Base-by-base conservation (phyloP, 2,329 filamentous ascomycete species). In the Thielaviopsis punctulata region DNA sequence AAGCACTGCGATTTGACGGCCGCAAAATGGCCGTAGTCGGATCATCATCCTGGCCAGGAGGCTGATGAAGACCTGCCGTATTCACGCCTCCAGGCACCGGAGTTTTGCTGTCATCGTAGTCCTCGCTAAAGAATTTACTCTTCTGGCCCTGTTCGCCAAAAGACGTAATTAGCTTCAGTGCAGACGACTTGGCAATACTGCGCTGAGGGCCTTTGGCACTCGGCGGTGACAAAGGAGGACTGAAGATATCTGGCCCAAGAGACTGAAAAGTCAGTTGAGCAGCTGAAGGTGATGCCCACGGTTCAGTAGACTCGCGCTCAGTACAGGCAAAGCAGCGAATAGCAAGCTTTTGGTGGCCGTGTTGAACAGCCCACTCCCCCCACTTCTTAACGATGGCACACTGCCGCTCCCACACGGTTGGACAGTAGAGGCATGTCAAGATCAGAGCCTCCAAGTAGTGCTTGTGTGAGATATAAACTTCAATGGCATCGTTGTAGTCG, bases 281-380 rank as follows among this genome's bases (percentile, higher is more conserved):
- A 57, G 87, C 85, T 2, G 84, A 82, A 9, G 90, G 88, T 8
- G 89, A 94, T 19, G 82, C 78, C 89, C 88, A 95, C 1, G 86
- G 83, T 63, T 92, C 87, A 0, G 83, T 80, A 0, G 86, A 84
- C 62, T 95, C 88, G 19, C 83, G 74, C 22, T 85, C 87, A 18
- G 87, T 92, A 64, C 90, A 95, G 48, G 90, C 87, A 64, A 95
- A 95, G 66, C 83, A 96, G 60, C 89, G 76, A 48, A 95, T 92
- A 18, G 92, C 92, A 45, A 98, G 72, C 60, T 94, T 86, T 58
- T 92, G 85, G 60, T 95, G 84, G 15, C 85, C 84, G 59, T 92
- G 82, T 57, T 85, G 82, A 12, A 95, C 82, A 36, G 90, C 86
- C 69, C 85, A 82, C 61, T 95, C 90, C 54, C 92, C 92, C 92